These are phyloP conservation scores for Gnaphalium uliginosum DNA, from an alignment of 129 eudicot genomes.

Conservation along the genomic window DNA sequence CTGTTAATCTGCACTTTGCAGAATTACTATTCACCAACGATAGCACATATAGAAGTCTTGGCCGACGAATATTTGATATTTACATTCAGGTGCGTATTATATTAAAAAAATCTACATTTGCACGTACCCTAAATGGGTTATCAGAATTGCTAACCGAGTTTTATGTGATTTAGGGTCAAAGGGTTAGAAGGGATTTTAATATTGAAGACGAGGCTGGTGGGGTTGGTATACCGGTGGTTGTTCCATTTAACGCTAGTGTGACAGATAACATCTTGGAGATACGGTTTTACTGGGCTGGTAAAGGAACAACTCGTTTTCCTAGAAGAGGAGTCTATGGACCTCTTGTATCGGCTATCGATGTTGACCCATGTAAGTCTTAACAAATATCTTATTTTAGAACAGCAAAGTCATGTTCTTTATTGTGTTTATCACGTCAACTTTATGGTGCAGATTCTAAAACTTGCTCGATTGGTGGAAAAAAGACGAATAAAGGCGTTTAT, in stretches of 20 bases:
- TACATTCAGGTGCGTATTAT: conserved; percentile 68
- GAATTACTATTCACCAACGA: conserved; percentile 67
- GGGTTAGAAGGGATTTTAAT: conserved; percentile 58
- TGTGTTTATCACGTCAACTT: not conserved
- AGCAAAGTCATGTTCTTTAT: not conserved
- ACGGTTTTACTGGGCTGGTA: conserved; percentile 82
- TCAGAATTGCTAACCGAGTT: not conserved
- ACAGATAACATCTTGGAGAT: conserved; percentile 64
- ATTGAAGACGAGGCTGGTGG: conserved; percentile 67
- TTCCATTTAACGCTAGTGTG: conserved; percentile 50
- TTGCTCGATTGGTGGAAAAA: conserved; percentile 45
- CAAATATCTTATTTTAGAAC: not conserved
- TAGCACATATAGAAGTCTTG: conserved; percentile 58
- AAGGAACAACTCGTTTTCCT: conserved; percentile 86
- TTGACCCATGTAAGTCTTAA: conserved; percentile 59
- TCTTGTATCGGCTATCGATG: conserved; percentile 84
- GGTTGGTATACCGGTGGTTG: conserved; percentile 43
- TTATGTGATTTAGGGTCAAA: conserved; percentile 45
- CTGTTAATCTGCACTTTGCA: conserved; percentile 73
- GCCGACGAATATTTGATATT: conserved; percentile 77
- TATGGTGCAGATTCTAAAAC: conserved; percentile 45
- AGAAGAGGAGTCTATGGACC: conserved; percentile 87
- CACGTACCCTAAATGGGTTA: not conserved
- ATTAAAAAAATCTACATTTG: not conserved
- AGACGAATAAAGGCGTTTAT: conserved; percentile 35